A percentile compares a stretch with the other conserved stretches of the same genome.
These are phyloP conservation scores for Sesbania bispinosa DNA, from an alignment of 306 rosid species.

Conservation along the genomic window DNA sequence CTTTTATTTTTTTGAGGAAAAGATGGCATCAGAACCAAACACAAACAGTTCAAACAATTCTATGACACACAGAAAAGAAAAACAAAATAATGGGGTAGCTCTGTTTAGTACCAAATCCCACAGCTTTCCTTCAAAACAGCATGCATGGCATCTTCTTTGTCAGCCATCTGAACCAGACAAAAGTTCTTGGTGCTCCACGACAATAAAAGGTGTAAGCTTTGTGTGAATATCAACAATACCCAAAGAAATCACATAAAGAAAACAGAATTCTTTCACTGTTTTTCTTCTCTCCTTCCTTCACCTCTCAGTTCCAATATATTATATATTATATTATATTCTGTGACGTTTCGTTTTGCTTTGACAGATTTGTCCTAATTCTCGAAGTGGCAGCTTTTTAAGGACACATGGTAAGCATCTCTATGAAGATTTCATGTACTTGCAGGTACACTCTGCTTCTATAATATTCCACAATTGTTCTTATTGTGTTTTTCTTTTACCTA, in stretches of 20 bases:
- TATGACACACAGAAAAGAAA: neutral
- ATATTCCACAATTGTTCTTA: neutral
- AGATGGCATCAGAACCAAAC: neutral
- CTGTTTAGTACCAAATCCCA: conserved; percentile 69
- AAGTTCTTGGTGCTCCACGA: neutral
- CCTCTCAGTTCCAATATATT: neutral
- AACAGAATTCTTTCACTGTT: conserved; percentile 9
- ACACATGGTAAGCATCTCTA: neutral
- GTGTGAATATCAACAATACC: neutral
- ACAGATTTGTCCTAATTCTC: neutral
- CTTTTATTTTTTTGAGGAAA: no score
- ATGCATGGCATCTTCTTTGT: conserved; percentile 51
- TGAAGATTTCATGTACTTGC: conserved; percentile 33
- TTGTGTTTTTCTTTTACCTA: neutral
- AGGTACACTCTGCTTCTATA: conserved; percentile 21
- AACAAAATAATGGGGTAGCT: conserved; percentile 18
- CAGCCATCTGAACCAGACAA: conserved; percentile 33
- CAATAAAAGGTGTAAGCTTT: neutral
- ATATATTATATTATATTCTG: neutral
- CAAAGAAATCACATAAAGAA: neutral
- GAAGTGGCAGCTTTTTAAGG: conserved; percentile 21
- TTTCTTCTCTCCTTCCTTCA: neutral
- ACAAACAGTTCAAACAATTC: neutral
- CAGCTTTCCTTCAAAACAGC: conserved; percentile 75
- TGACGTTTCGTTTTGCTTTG: neutral